These are phyloP conservation scores for Myriosclerotinia curreyana DNA, from an alignment of 2,329 filamentous ascomycete species.

Conservation along the genomic window DNA sequence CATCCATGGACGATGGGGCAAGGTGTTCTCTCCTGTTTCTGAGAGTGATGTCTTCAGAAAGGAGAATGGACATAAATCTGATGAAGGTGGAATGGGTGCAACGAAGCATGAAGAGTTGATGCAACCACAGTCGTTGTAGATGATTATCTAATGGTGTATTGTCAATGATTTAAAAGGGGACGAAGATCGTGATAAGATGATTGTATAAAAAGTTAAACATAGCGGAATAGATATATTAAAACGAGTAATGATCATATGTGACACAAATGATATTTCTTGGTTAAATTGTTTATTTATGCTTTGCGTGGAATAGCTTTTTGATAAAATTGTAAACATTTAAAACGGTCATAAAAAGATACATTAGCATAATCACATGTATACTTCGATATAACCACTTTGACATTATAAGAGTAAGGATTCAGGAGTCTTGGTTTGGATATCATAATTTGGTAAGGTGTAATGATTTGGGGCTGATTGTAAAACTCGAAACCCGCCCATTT, in stretches of 20 bases:
- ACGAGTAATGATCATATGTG: slow-evolving; percentile 16
- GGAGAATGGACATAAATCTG: slow-evolving; percentile 31
- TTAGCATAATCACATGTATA: no score
- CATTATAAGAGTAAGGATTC: no score
- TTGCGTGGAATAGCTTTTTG: no score
- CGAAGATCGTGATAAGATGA: background rate
- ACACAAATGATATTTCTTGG: slow-evolving; percentile 14
- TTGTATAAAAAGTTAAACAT: background rate
- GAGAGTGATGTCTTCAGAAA: slow-evolving; percentile 36
- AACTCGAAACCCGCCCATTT: no score
- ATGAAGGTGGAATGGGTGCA: slow-evolving; percentile 25
- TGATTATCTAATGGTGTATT: background rate
- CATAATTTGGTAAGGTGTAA: no score
- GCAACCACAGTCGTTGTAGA: slow-evolving; percentile 17
- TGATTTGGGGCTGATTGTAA: no score
- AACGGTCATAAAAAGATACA: no score
- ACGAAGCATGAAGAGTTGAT: slow-evolving; percentile 29
- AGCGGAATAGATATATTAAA: background rate
- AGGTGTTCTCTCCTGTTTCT: slow-evolving; percentile 35
- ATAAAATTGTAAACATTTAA: no score
- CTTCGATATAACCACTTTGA: no score
- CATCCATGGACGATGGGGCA: slow-evolving; percentile 33
- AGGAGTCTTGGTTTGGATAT: no score
- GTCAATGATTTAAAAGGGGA: background rate
- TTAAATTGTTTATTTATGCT: no score